Base-by-base conservation (phyloP, 1,284 basidiomycete genomes). In the Pyrrhoderma lamaoense region DNA sequence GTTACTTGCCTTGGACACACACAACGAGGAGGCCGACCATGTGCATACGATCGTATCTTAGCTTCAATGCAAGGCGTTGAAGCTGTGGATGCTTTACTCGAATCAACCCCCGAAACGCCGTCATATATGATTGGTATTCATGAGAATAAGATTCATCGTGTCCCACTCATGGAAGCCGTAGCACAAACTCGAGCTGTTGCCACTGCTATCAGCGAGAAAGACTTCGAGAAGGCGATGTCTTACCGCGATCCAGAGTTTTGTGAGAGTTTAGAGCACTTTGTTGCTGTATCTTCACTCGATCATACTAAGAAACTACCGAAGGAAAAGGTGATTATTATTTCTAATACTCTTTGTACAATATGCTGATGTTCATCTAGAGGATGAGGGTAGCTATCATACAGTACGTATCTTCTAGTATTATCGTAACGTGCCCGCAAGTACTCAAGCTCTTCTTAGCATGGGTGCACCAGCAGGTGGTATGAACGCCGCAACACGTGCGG, bases 1-100 rank as follows among this genome's bases (percentile, higher is more conserved):
- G 95, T 99, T 7, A 99, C 96, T n/a, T 97, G 93, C 0, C 79
- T 99, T 22, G 95, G 96, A 22, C 96, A 99, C 70, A 96, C 91
- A 0, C 95, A 99, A 67, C 82, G 95, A 57, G 95, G 95, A 51
- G 95, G 95, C 3, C 77, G 82, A 56, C 95, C 95, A 0, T 94
- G 91, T 60, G 94, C 95, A 1, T 83, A 80, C 59, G 95, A 99
- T 67, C 84, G 96, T 38, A 90, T 97, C 60, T 64, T 98, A 67
- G 94, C 95, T 0, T 96, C 94, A 1, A 71, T 98, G 19, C 94
- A 99, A 74, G 94, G 93, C 53, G 80, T 94, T 43, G 91, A 97
- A 63, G 95, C 95, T 1, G 89, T 99, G 42, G 78, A 94, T 49
- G 89, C 91, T 1, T 74, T 99, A 21, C 74, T 98, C n/a, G 85